phyloP scores from a whole-genome alignment of 495 filamentous ascomycete species.

The Aspergillus homomorphus region DNA sequence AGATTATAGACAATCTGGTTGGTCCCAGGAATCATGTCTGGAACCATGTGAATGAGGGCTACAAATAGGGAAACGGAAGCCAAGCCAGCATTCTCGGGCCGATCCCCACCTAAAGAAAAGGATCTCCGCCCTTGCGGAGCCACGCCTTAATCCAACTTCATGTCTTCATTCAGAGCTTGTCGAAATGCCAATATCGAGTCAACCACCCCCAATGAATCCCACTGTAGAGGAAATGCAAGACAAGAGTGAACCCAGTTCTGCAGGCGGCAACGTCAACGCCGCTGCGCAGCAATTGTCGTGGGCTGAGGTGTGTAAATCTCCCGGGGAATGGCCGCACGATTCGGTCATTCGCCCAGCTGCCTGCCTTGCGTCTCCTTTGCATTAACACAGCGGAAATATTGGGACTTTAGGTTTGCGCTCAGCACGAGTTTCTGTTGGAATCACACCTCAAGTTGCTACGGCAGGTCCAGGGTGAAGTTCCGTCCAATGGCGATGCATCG shows the following conservation, averaged over 20 bases:
- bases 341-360: neutral
- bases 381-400: constrained; percentile 1
- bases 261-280: neutral
- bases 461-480: constrained; percentile 23
- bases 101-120: neutral
- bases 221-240: constrained; percentile 20
- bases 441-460: constrained; percentile 37
- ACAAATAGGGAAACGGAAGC: neutral
- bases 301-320: constrained; percentile 20
- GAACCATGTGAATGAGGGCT: neutral
- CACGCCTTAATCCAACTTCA: neutral
- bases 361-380: neutral
- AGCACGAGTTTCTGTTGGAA: constrained; percentile 33
- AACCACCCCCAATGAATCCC: constrained; percentile 14
- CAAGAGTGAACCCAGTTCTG: neutral
- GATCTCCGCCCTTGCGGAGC: neutral
- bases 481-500: constrained; percentile 23
- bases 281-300: constrained; percentile 9
- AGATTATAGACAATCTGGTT: neutral
- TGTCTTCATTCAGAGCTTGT: neutral
- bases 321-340: neutral
- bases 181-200: constrained; percentile 3
- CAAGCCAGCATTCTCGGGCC: neutral
- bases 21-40: neutral
- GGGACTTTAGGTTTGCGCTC: constrained; percentile 31